Conservation (phyloP, 192 early-diverging fungal species). For the Podila minutissima region DNA sequence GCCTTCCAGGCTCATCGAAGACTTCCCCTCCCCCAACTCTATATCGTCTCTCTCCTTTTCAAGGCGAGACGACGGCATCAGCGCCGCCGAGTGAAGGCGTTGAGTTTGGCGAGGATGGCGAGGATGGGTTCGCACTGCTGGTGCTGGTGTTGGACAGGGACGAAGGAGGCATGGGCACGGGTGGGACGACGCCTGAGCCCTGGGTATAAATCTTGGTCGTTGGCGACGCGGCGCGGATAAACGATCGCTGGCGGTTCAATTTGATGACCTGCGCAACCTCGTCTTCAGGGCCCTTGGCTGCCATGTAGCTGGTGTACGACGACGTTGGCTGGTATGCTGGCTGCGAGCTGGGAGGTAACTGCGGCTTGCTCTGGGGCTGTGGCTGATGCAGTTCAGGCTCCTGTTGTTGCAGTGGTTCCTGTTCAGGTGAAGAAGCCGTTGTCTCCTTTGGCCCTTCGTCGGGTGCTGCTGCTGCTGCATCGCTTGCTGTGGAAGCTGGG, state of each 20-base stretch:
- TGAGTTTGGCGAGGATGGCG: conserved; percentile 1
- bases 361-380: not conserved
- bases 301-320: conserved; percentile 10
- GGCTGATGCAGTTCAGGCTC: conserved; percentile 14
- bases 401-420: conserved; percentile 15
- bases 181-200: conserved; percentile 25
- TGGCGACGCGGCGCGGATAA: conserved; percentile 44
- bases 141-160: not conserved
- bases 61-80: too few species aligned
- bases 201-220: conserved; percentile 48
- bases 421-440: not conserved
- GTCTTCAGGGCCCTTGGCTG: conserved; percentile 8
- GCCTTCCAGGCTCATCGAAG: too few species aligned
- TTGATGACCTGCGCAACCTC: conserved; percentile 43
- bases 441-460: too few species aligned
- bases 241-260: conserved; percentile 31
- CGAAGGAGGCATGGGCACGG: conserved; percentile 14
- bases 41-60: too few species aligned
- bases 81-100: not conserved
- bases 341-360: conserved; percentile 18
- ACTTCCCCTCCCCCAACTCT: too few species aligned
- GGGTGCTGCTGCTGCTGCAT: too few species aligned
- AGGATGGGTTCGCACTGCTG: not conserved
- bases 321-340: conserved; percentile 36
- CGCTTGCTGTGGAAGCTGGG: too few species aligned